Conservation (phyloP, 305 asterid genomes). For the Solanum chacoense region DNA sequence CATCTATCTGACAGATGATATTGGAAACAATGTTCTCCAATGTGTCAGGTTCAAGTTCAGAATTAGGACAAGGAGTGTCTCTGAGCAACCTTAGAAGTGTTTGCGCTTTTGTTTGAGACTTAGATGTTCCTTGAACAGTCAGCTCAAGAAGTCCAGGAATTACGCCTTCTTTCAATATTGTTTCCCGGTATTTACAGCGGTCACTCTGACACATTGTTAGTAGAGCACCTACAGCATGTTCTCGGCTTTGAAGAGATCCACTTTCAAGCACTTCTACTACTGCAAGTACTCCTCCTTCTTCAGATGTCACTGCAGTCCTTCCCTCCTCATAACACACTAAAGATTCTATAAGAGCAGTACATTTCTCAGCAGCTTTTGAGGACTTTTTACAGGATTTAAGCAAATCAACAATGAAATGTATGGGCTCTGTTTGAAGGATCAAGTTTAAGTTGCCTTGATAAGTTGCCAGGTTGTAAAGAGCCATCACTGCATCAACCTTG, state of each 20-base stretch:
- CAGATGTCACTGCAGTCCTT: constrained; percentile 47
- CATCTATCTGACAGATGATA: constrained; percentile 67
- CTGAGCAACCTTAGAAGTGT: constrained; percentile 56
- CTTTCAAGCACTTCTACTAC: constrained; percentile 81
- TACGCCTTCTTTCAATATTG: constrained; percentile 81
- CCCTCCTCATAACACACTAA: constrained; percentile 65
- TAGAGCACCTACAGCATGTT: constrained; percentile 83
- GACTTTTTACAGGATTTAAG: constrained; percentile 42
- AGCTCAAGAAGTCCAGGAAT: constrained; percentile 94
- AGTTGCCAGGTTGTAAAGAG: constrained; percentile 79
- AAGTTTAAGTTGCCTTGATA: constrained; percentile 36
- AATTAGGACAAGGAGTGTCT: constrained; percentile 62
- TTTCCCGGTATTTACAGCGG: constrained; percentile 64
- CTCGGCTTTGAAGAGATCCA: constrained; percentile 76
- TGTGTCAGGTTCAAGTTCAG: constrained; percentile 65
- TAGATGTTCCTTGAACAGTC: constrained; percentile 72
- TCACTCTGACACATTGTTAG: constrained; percentile 69
- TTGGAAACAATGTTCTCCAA: constrained; percentile 64
- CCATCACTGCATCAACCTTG: constrained; percentile 68
- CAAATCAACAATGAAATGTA: constrained; percentile 25
- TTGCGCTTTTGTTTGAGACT: constrained; percentile 64
- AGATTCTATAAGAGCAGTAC: constrained; percentile 61
- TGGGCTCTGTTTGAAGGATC: constrained; percentile 50
- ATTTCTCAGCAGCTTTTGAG: constrained; percentile 62
- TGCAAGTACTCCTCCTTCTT: constrained; percentile 82